phyloP scores from a whole-genome alignment of 1,284 basidiomycete genomes.

The Pseudozyma sp. region DNA sequence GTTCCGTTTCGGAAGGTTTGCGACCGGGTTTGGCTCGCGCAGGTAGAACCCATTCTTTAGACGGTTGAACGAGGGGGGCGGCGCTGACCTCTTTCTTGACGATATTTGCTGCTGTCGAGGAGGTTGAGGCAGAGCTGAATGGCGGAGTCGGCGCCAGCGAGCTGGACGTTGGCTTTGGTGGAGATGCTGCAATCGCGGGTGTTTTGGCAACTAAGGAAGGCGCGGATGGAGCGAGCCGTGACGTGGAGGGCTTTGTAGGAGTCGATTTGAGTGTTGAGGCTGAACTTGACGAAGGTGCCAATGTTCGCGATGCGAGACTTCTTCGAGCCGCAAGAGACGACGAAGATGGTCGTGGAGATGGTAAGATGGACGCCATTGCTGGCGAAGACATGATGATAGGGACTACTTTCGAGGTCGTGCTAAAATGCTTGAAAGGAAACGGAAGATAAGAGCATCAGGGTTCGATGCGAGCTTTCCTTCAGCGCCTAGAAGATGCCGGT shows the following conservation, averaged over 20 bases:
- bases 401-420: not conserved
- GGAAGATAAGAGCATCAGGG: not conserved
- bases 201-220: slow-evolving; percentile 10
- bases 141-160: slow-evolving; percentile 5
- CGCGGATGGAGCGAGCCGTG: slow-evolving; percentile 6
- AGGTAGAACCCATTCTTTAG: slow-evolving; percentile 66
- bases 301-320: slow-evolving; percentile 17
- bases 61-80: slow-evolving; percentile 54
- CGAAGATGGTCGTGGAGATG: slow-evolving; percentile 16
- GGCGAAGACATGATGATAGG: slow-evolving; percentile 25
- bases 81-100: slow-evolving; percentile 26
- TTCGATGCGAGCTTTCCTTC: not conserved
- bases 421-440: not conserved
- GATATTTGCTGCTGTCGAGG: not conserved
- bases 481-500: too few relatives aligned
- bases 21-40: slow-evolving; percentile 67
- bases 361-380: slow-evolving; percentile 28
- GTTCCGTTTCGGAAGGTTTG: slow-evolving; percentile 64
- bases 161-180: slow-evolving; percentile 9
- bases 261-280: slow-evolving; percentile 11
- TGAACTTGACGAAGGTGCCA: slow-evolving; percentile 12
- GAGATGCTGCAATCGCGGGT: slow-evolving; percentile 1
- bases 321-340: slow-evolving; percentile 20
- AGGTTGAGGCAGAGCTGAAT: slow-evolving; percentile 2
- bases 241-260: not conserved